A percentile compares a stretch with the other conserved stretches of the same genome.
These are phyloP conservation scores for Talaromyces nanjingensis DNA, from an alignment of 495 filamentous ascomycete genomes.

Conservation along the genomic window DNA sequence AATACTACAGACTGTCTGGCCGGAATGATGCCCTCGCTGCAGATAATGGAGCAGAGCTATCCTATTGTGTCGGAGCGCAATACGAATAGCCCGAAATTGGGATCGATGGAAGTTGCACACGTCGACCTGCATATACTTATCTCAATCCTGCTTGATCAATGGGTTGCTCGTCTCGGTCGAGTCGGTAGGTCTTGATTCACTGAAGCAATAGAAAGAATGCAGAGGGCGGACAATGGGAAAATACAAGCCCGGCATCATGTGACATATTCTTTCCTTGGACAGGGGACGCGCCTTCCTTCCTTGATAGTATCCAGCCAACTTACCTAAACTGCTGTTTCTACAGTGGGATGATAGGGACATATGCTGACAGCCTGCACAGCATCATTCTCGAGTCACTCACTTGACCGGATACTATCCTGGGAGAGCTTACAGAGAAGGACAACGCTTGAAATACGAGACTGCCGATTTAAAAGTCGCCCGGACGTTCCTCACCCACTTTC, in stretches of 20 bases:
- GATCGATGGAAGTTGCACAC: background rate
- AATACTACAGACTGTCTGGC: background rate
- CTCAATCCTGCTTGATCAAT: background rate
- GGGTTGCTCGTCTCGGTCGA: background rate
- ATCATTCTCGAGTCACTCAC: no score
- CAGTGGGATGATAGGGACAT: no score
- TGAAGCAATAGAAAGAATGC: background rate
- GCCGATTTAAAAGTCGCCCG: background rate
- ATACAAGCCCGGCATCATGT: background rate
- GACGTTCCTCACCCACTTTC: background rate
- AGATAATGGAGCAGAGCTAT: background rate
- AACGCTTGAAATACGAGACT: background rate
- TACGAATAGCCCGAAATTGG: background rate
- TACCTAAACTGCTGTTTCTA: background rate
- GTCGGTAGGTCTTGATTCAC: background rate
- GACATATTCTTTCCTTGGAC: background rate
- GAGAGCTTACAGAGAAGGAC: no score
- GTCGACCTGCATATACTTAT: background rate
- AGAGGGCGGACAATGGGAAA: background rate
- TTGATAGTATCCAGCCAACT: background rate
- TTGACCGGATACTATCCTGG: no score
- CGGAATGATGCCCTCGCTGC: background rate
- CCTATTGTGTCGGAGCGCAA: background rate
- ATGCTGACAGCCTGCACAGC: no score
- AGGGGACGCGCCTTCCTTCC: background rate